Percentiles rank a stretch among this genome's conserved stretches.
Evolutionary conservation across 148 eudicot genomes (phyloP).

Genomic region (Selenicereus undatus): DNA sequence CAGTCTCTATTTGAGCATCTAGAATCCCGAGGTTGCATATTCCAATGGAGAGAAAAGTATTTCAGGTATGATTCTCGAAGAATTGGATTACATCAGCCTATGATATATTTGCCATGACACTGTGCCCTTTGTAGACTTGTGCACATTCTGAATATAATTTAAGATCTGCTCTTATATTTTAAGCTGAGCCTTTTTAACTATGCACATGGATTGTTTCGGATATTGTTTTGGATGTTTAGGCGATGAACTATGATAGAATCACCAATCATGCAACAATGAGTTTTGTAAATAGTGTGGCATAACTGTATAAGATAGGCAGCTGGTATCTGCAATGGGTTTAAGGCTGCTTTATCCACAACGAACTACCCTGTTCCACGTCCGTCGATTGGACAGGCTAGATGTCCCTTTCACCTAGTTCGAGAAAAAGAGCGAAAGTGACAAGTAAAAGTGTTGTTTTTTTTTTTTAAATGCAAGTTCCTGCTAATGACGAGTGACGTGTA

Average conservation of each 20-base stretch:
- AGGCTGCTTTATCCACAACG: not conserved
- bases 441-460: not conserved
- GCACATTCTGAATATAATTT: not conserved
- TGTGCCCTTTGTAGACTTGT: not conserved
- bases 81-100: not conserved
- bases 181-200: not conserved
- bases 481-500: not conserved
- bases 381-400: not conserved
- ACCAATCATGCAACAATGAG: not conserved
- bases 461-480: not conserved
- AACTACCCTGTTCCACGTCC: not conserved
- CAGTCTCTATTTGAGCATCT: constrained; percentile 54
- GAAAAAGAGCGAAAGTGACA: not conserved
- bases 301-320: not conserved
- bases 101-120: not conserved
- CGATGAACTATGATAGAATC: not conserved
- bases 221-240: constrained; percentile 1
- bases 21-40: constrained; percentile 74
- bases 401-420: not conserved
- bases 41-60: constrained; percentile 75
- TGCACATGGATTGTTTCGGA: not conserved
- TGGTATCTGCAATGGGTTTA: not conserved
- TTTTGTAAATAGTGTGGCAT: not conserved
- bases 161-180: not conserved
- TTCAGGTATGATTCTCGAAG: constrained; percentile 44